Base-by-base conservation (phyloP, 192 early-diverging fungal species). In the Umbelopsis sp. region DNA sequence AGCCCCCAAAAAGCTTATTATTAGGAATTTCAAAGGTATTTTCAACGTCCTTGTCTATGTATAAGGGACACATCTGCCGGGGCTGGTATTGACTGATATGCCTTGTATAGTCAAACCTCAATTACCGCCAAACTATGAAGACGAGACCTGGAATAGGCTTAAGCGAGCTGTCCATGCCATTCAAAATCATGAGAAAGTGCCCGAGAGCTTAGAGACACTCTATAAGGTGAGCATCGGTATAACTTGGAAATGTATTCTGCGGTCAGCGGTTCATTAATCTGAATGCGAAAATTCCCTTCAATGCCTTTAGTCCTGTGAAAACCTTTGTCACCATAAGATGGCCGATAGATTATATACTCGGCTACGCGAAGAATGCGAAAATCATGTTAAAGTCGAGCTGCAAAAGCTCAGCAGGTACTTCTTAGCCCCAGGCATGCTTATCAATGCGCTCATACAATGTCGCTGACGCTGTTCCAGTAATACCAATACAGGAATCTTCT, bases 161-260 rank as follows among this genome's bases (percentile, higher is more conserved):
- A 82, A 90, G 51, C 69, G 65, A 11, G 93, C 93, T 11, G 88
- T 96, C 26, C 80, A 82, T 7, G 91, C 90, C n/a, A 93, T 96
- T 34, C 90, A 93, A 26, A 71, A 80, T 34, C 83, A 81, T 52
- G 72, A 81, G 67, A 86, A 87, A 10, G 86, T 91, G 1, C 68
- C 83, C 5, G 90, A 91, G 69, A 90, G 91, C 29, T 81, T 94
- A 14, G 94, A 96, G 53, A 91, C 91, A 73, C 86, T 94, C n/a
- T 96, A 96, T 80, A 89, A 88, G 62, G 91, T 75, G 47, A 38
- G 16, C 3, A 31, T 7, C 54, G 47, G 5, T n/a, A 32, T 6
- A 17, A 43, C 4, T 26, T 31, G 38, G 73, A 24, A 22, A 31
- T 10, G 25, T 66, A 38, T 45, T 12, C n/a, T n/a, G 25, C 9